phyloP scores from a whole-genome alignment of 2,329 filamentous ascomycete genomes.

The Monosporascus sp. region DNA sequence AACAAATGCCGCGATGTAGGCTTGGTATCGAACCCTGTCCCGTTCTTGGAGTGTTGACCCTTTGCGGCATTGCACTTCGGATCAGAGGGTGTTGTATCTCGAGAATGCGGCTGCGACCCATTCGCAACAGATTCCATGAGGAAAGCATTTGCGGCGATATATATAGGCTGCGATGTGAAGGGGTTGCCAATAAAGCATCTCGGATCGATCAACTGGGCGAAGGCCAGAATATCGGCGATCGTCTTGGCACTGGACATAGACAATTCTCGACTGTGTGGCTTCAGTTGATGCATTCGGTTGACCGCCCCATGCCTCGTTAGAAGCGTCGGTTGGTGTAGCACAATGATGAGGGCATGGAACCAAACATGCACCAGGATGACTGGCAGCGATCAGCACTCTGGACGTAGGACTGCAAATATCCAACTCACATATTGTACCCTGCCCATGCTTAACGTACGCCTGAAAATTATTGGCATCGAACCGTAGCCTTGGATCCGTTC shows the following conservation, averaged over 20 bases:
- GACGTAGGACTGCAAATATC: too few relatives aligned
- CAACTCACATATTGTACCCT: constrained; percentile 64
- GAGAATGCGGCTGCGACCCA: constrained; percentile 61
- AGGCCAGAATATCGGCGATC: constrained; percentile 82
- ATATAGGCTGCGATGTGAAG: constrained; percentile 86
- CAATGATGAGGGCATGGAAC: constrained; percentile 83
- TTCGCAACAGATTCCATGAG: constrained; percentile 74
- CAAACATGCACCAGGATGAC: constrained; percentile 80
- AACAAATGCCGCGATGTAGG: constrained; percentile 64
- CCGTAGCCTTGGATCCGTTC: constrained; percentile 67
- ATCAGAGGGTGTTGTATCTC: constrained; percentile 48
- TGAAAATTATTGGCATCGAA: constrained; percentile 87
- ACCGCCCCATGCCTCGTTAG: constrained; percentile 67
- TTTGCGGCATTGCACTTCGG: constrained; percentile 16
- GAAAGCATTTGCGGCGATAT: constrained; percentile 86
- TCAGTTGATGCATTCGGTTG: constrained; percentile 61
- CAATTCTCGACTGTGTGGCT: constrained; percentile 73
- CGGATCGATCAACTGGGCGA: constrained; percentile 79
- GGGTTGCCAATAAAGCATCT: constrained; percentile 85
- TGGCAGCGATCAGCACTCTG: too few relatives aligned
- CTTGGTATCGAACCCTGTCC: constrained; percentile 26
- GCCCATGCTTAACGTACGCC: constrained; percentile 72
- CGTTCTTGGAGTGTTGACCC: constrained; percentile 12
- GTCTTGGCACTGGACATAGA: constrained; percentile 90
- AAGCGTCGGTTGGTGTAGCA: constrained; percentile 78